Evolutionary conservation across 345 rosid species (phyloP).

Genomic region (Fremontodendron californicum): DNA sequence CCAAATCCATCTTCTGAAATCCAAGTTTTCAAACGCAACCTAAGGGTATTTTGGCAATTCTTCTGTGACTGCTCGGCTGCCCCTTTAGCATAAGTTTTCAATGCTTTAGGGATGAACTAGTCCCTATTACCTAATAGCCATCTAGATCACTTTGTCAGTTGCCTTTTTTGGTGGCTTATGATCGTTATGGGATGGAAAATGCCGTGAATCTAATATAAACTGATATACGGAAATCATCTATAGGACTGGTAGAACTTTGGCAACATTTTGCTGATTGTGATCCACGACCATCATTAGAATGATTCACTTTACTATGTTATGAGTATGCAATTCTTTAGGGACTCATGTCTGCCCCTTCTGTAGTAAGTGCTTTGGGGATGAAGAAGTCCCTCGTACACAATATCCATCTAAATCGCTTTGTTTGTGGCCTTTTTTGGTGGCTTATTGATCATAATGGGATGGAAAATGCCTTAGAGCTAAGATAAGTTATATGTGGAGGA

Average conservation of each 20-base stretch:
- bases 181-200: constrained; percentile 4
- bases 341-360: neutral
- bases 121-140: neutral
- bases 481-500: neutral
- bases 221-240: neutral
- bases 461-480: neutral
- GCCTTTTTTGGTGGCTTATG: constrained; percentile 6
- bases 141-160: neutral
- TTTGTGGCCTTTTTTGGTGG: neutral
- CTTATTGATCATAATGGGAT: neutral
- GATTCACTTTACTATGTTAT: neutral
- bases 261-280: neutral
- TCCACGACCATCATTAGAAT: neutral
- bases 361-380: constrained; percentile 13
- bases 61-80: neutral
- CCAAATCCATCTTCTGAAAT: too few species aligned
- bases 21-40: too few species aligned
- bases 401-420: constrained; percentile 1
- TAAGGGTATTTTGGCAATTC: neutral
- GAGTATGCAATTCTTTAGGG: neutral
- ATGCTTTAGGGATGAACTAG: constrained; percentile 14
- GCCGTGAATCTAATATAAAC: neutral
- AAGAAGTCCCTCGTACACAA: constrained; percentile 5
- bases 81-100: constrained; percentile 1
- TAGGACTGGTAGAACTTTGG: neutral